Evolutionary conservation across 148 eudicot species (phyloP), one percentile per base, ranked within the genome.

Genomic region (Rhododendron kiyosumense): DNA sequence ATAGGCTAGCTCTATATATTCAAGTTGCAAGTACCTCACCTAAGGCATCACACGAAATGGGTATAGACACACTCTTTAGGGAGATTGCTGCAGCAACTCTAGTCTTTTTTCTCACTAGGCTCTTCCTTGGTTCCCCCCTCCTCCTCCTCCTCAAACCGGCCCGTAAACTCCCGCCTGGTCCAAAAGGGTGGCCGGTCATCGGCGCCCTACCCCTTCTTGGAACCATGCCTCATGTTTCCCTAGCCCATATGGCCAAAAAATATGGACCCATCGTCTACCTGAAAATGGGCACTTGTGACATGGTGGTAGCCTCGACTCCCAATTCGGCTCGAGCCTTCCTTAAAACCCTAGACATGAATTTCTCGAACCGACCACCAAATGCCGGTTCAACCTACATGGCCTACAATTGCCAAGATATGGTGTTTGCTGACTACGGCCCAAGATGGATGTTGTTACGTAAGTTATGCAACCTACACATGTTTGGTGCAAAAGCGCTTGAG

Each of bases 191-290:
- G 34, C 92, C 92, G 0, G 5, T 90, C 24, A 11, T 90, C 46
- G 92, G 90, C 7, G 81, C 81, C 20, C 80, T 85, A 26, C 85
- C 74, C n/a, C 83, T 85, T 26, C 71, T 90, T 1, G 88, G 89
- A 30, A 34, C 59, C 54, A 79, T 91, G 84, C 89, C 91, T 2
- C 91, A 91, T 36, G 83, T 71, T 7, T 38, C 87, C 15, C 86
- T 91, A 20, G 88, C 87, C 36, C 54, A 79, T 0, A 32, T 91
- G 89, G 90, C 92, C 5, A 71, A 71, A 59, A 87, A 78, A 20
- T 87, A 87, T 34, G 92, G 92, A 22, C 87, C 85, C 8, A 32
- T 91, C 0, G 79, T 90, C 84, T 51, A 86, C 86, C 87, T 91
- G 3, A 59, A 59, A 59, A 59, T 89, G 38, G 91, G 91, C 51